Conservation (phyloP, 768 basidiomycete genomes). For the Tylopilus felleus region DNA sequence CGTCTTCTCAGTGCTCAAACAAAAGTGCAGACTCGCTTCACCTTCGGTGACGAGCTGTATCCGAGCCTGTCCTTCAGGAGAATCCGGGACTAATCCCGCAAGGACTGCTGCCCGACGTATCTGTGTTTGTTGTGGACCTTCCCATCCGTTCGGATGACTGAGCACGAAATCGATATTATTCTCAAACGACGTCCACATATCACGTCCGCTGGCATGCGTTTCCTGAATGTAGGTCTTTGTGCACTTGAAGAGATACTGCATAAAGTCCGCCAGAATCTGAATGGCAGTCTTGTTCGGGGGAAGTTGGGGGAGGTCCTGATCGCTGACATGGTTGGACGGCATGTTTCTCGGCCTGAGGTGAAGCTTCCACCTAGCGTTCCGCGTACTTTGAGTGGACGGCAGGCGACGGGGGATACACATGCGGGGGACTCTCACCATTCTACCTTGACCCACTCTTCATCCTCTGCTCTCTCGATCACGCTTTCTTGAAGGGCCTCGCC, state of each 20-base stretch:
- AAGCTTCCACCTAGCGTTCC: conserved; percentile 33
- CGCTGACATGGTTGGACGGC: conserved; percentile 21
- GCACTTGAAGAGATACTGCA: conserved; percentile 44
- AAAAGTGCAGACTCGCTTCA: conserved; percentile 52
- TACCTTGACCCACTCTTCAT: conserved; percentile 29
- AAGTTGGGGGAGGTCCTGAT: conserved; percentile 39
- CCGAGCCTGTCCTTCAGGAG: conserved; percentile 33
- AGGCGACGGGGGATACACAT: neutral
- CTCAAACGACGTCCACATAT: conserved; percentile 42
- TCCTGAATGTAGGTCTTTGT: conserved; percentile 44
- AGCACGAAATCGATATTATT: conserved; percentile 43
- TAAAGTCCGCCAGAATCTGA: conserved; percentile 48
- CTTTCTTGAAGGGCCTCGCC: conserved; percentile 42
- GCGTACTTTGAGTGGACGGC: conserved; percentile 2
- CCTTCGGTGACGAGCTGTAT: conserved; percentile 50
- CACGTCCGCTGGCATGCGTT: conserved; percentile 39
- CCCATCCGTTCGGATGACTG: conserved; percentile 50
- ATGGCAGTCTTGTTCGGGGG: conserved; percentile 41
- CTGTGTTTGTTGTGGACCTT: conserved; percentile 40
- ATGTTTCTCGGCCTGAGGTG: conserved; percentile 31
- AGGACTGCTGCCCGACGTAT: conserved; percentile 43
- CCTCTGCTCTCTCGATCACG: conserved; percentile 38
- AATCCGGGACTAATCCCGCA: conserved; percentile 40
- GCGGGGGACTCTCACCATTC: conserved; percentile 28
- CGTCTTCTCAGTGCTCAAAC: conserved; percentile 37